Conservation (phyloP, 495 filamentous ascomycete genomes). For the Xylaria flabelliformis region DNA sequence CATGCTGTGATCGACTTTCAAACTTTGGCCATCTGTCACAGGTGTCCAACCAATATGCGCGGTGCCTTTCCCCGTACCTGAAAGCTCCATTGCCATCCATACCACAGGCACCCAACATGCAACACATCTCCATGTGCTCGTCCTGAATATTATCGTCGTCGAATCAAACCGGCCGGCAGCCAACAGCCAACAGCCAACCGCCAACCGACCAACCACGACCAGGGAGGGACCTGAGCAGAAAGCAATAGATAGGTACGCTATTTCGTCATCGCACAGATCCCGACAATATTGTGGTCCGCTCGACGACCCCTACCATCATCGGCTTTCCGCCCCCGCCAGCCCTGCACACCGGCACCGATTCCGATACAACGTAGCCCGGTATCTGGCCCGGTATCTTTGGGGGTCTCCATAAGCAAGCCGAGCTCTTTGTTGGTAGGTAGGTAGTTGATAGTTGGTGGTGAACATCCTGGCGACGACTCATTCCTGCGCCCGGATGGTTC, state of each 20-base stretch:
- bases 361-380: background rate
- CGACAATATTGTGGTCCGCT: background rate
- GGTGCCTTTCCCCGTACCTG: background rate
- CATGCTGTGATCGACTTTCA: background rate
- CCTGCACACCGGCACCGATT: background rate
- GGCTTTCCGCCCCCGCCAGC: constrained; percentile 7
- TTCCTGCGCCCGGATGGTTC: constrained; percentile 17
- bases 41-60: background rate
- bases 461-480: background rate
- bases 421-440: background rate
- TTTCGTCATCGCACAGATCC: constrained; percentile 28
- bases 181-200: background rate
- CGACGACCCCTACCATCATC: background rate
- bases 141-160: constrained; percentile 5
- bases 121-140: background rate
- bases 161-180: background rate
- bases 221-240: background rate
- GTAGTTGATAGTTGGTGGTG: background rate
- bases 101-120: constrained; percentile 2
- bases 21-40: background rate
- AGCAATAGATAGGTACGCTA: background rate
- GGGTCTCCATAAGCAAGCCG: background rate
- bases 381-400: background rate
- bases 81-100: background rate
- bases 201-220: background rate